A percentile compares a stretch with the other conserved stretches of the same genome.
These are phyloP conservation scores for Fusarium irregulare DNA, from an alignment of 2,329 filamentous ascomycete genomes.

Conservation along the genomic window DNA sequence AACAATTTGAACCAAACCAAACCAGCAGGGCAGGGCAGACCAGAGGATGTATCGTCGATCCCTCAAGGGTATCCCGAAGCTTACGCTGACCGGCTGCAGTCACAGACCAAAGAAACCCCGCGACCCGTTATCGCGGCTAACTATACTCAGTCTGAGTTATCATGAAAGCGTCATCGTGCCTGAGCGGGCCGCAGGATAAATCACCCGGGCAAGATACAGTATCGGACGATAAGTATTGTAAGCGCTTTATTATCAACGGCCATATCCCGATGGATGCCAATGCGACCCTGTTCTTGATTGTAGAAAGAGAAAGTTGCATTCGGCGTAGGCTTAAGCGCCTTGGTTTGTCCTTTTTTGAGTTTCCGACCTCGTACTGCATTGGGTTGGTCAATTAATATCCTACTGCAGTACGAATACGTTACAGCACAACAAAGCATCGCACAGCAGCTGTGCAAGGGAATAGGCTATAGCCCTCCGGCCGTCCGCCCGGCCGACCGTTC, in stretches of 20 bases:
- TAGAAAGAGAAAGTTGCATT: conserved; percentile 31
- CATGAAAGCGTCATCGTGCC: conserved; percentile 40
- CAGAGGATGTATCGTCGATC: conserved; percentile 40
- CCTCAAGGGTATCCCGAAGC: conserved; percentile 23
- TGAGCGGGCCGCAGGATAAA: conserved; percentile 17
- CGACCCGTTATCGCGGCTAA: conserved; percentile 34
- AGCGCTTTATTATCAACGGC: conserved; percentile 17
- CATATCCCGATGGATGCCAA: conserved; percentile 18
- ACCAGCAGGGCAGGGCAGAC: not conserved
- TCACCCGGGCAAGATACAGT: conserved; percentile 25
- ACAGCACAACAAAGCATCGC: not conserved
- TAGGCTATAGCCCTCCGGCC: conserved; percentile 21
- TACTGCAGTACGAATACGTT: conserved; percentile 8
- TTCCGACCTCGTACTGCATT: conserved; percentile 16
- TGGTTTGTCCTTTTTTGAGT: conserved; percentile 7
- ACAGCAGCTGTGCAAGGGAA: not conserved
- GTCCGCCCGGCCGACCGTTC: conserved; percentile 20
- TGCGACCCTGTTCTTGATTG: conserved; percentile 23
- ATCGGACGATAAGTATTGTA: conserved; percentile 26
- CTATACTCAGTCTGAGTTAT: conserved; percentile 16
- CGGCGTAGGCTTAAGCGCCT: conserved; percentile 13
- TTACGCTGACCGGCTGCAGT: conserved; percentile 45
- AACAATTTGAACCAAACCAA: not conserved
- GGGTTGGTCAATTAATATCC: conserved; percentile 13
- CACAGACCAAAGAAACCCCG: conserved; percentile 14